A percentile compares a stretch with the other conserved stretches of the same genome.
phyloP scores from a whole-genome alignment of 2,329 filamentous ascomycete species.

The Sarocladium oryzae region DNA sequence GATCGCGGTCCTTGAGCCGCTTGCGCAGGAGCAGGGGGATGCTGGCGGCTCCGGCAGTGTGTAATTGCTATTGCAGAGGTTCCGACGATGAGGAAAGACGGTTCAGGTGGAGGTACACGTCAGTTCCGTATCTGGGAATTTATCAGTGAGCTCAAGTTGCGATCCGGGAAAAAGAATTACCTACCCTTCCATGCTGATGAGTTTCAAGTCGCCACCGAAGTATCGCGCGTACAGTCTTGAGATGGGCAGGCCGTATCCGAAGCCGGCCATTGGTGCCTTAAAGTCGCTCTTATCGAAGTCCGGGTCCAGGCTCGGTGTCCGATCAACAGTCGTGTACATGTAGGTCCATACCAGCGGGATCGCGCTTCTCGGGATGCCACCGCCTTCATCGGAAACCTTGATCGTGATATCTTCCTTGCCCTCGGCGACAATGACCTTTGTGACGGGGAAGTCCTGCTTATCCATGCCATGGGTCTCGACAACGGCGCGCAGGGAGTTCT shows the following conservation, averaged over 20 bases:
- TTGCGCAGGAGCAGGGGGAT: constrained; percentile 46
- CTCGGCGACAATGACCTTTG: constrained; percentile 95
- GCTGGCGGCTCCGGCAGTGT: constrained; percentile 31
- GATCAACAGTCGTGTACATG: constrained; percentile 98
- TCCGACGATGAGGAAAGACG: constrained; percentile 91
- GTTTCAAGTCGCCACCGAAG: constrained; percentile 92
- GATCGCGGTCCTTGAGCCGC: constrained; percentile 49
- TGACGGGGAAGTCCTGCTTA: constrained; percentile 92
- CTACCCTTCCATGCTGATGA: constrained; percentile 99
- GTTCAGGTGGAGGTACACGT: constrained; percentile 97
- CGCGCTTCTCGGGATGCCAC: constrained; percentile 84
- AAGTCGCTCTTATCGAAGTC: constrained; percentile 99
- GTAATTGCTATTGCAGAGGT: constrained; percentile 88
- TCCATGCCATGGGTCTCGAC: constrained; percentile 93
- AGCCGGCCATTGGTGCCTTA: constrained; percentile 98
- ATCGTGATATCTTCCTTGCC: constrained; percentile 99
- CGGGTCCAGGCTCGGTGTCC: constrained; percentile 88
- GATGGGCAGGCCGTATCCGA: constrained; percentile 95
- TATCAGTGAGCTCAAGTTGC: too few species aligned
- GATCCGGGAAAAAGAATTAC: constrained; percentile 26
- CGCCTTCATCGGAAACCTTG: constrained; percentile 95
- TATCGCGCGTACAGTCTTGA: constrained; percentile 91
- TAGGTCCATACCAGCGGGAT: constrained; percentile 99
- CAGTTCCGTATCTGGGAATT: constrained; percentile 88
- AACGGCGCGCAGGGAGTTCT: constrained; percentile 94